Base-by-base conservation (phyloP, 2,329 filamentous ascomycete species). In the Cladophialophora exuberans region DNA sequence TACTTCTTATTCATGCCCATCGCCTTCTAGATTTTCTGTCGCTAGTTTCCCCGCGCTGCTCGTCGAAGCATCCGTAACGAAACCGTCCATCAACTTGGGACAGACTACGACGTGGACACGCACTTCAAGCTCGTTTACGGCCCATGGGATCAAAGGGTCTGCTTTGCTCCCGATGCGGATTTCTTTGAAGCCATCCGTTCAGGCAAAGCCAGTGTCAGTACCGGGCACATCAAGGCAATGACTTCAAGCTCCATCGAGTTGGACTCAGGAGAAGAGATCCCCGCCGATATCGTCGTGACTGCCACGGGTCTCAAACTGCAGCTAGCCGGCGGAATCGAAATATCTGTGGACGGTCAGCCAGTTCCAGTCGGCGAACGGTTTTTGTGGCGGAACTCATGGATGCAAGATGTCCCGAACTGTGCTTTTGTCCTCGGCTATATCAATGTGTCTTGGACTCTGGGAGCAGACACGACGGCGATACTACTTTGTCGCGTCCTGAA, bases 61-160 rank as follows among this genome's bases (percentile, higher is more conserved):
- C 23, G 17, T 31, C 41, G 6, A 33, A 17, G 31, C 25, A 13
- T 4, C 15, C 54, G 15, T 35, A 54, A 2, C 17, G 31, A 11
- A 45, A 44, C 52, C 30, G 17, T 41, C 35, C 20, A 23, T 11
- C 30, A 53, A 39, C 48, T 56, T 15, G 48, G 53, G 20, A 3
- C n/a, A 22, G 26, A 39, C 17, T 69, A 83, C 30, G 76, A 81
- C 2, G 67, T 79, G 30, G 79, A 86, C 54, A 77, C 81, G 1
- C 82, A 88, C 67, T 89, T 89, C 70, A 81, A 78, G 7, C 85
- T 85, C 0, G 67, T 67, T 2, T 88, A 89, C 63, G 77, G 81
- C 36, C 85, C 85, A 0, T 86, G 88, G 78, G 80, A 90, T 48
- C 89, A 94, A 68, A 82, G 90, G 0, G 73, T 94, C 3, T 93